Base-by-base conservation (phyloP, 495 filamentous ascomycete species). In the Glarea lozoyensis region DNA sequence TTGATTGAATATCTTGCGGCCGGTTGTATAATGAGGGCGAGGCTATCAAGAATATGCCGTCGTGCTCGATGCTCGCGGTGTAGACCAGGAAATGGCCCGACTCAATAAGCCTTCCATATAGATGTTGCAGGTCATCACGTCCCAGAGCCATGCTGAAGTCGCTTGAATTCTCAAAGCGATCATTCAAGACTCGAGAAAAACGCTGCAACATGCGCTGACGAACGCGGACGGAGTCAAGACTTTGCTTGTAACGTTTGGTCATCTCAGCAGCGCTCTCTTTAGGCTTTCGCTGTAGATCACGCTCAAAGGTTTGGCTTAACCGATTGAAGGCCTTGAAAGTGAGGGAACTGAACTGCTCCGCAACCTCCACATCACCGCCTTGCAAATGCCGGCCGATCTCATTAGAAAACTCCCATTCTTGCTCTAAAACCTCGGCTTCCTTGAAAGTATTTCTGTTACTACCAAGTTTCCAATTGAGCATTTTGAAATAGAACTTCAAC, bases 401-500 rank as follows among this genome's bases (percentile, higher is more conserved):
- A 54, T 96, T 96, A 1, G 84, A 88, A 49, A 95, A 97, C 19
- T 82, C 84, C 90, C 92, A 98, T 60, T 97, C 92, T 52, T 95
- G 89, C 56, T 95, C 90, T 22, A 98, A 65, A 48, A 98, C 86
- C 62, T 98, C 92, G 10, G 92, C 92, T 55, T 97, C 92, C 58
- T 97, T 97, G 73, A 97, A 97, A 0, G 92, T 95, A 62, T 97
- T 98, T 59, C 94, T 96, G 65, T 96, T 97, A 33, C 88, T 86
- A 56, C 87, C 88, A 34, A 98, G 68, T 58, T 96, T 96, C 85
- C 88, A 95, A 53, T 94, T 94, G 39, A 98, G 68, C 66, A 98
- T 83, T 52, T 87, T 85, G 69, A 98, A 97, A 59, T 97, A 98
- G 59, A 94, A 97, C 57, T 88, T 93, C 50, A 98, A 70, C 1